phyloP scores from a whole-genome alignment of 495 filamentous ascomycete species.

The Daldinia bambusicola region DNA sequence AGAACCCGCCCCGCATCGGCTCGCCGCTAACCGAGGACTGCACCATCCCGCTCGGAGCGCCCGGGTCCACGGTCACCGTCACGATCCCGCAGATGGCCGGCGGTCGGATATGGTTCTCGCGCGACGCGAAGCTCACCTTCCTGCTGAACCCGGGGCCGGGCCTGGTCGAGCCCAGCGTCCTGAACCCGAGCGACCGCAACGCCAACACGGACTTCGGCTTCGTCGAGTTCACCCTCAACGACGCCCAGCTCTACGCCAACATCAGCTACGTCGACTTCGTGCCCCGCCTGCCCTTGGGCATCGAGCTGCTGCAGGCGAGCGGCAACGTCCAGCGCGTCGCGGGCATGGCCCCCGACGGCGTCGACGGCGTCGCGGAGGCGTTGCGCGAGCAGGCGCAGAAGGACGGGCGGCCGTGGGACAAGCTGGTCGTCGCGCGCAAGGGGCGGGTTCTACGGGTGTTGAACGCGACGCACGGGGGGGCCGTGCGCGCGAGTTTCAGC shows the following conservation, averaged over 20 bases:
- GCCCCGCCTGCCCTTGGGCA: constrained; percentile 68
- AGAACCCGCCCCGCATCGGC: constrained; percentile 50
- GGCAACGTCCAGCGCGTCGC: constrained; percentile 67
- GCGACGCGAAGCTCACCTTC: constrained; percentile 70
- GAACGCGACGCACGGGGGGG: constrained; percentile 72
- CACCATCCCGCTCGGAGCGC: constrained; percentile 72
- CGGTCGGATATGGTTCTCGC: constrained; percentile 75
- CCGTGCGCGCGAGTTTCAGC: constrained; percentile 66
- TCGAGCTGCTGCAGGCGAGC: constrained; percentile 65
- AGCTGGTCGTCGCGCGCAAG: constrained; percentile 66
- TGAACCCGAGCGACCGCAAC: constrained; percentile 76
- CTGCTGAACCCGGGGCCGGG: constrained; percentile 76
- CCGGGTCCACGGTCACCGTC: constrained; percentile 67
- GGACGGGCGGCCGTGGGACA: constrained; percentile 73
- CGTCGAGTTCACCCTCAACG: constrained; percentile 79
- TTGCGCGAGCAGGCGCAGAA: constrained; percentile 63
- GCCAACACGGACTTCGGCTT: constrained; percentile 73
- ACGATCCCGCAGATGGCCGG: constrained; percentile 77
- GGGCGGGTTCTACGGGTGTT: constrained; percentile 64
- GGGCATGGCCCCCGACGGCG: constrained; percentile 68
- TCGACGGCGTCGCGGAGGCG: constrained; percentile 65
- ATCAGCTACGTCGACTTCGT: constrained; percentile 84
- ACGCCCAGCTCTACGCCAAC: constrained; percentile 77
- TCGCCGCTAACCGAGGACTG: constrained; percentile 67
- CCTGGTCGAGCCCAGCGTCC: constrained; percentile 78